These are phyloP conservation scores for Sclerotiophoma versabilis DNA, from an alignment of 2,329 filamentous ascomycete species.

Conservation along the genomic window DNA sequence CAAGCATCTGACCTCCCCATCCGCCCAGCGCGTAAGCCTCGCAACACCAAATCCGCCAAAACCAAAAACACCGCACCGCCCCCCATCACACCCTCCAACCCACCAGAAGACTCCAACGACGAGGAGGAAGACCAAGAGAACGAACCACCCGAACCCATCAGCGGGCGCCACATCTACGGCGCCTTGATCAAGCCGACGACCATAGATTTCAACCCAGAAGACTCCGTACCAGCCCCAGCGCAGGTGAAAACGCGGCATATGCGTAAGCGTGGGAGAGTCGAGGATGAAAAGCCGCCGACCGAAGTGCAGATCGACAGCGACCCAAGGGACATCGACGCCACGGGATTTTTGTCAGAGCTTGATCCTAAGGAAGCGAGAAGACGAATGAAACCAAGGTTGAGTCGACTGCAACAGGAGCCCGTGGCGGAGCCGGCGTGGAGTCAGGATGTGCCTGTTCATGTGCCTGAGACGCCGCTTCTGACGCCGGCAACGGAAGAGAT, in stretches of 20 bases:
- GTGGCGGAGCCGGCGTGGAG: conserved; percentile 7
- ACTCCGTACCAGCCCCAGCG: background rate
- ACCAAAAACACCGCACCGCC: background rate
- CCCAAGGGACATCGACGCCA: conserved; percentile 14
- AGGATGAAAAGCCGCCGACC: background rate
- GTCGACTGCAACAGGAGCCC: background rate
- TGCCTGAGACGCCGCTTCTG: background rate
- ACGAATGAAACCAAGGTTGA: conserved; percentile 1
- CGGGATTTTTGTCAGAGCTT: conserved; percentile 11
- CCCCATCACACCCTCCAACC: conserved; percentile 11
- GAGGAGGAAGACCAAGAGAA: conserved; percentile 4
- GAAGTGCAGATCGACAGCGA: conserved; percentile 12
- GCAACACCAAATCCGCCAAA: background rate
- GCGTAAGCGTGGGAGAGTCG: background rate
- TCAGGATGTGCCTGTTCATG: background rate
- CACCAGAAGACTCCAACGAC: background rate
- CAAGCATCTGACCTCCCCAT: conserved; percentile 10
- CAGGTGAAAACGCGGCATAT: background rate
- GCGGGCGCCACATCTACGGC: conserved; percentile 15
- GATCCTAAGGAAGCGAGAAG: conserved; percentile 1
- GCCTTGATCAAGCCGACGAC: conserved; percentile 6
- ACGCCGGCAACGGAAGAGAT: background rate
- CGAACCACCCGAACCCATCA: conserved; percentile 7
- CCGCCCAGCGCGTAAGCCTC: conserved; percentile 1
- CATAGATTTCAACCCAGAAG: background rate